Evolutionary conservation across 805 yeast genomes (phyloP), one percentile per base, ranked within the genome.

Genomic region (Candida hispaniensis): DNA sequence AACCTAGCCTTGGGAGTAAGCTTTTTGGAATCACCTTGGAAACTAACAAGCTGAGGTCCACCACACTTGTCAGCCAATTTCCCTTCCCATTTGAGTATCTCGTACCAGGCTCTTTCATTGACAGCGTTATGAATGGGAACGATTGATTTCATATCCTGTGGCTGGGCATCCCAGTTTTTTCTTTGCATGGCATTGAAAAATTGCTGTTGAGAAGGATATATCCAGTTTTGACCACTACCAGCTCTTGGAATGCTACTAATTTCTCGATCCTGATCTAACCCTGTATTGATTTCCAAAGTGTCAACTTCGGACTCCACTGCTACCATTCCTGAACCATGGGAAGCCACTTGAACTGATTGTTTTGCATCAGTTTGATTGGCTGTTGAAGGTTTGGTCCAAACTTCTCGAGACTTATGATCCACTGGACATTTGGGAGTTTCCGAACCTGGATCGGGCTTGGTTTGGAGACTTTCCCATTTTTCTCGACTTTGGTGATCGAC

Each of bases 111-210:
- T 42, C 82, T 61, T 56, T 88, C 98, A 54, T 88, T 88, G 19
- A 88, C 96, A 23, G 80, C 73, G 51, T 88, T 88, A 54, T 88
- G 98, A 26, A 88, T 78, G 1, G 97, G 97, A 3, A 88, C 94
- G 11, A 88, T 82, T 1, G 88, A 71, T 44, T 71, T 63, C 98
- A 88, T 88, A 51, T 86, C 96, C 6, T 59, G 55, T 0, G 79
- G 79, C 7, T 72, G 61, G 2, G 97, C 95, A 34, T 75, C 67
- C 85, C 94, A 82, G 39, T 81, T 71, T 51, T 88, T 88, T 30
- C 97, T 70, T 46, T 71, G 64, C 97, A 88, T 91, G 7, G 96
- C 95, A 40, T 83, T 91, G 55, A 64, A 88, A 52, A 88, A 88
- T 62, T 88, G 96, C 53, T 81, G 80, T 54, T 88, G 93, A 4